phyloP scores from a whole-genome alignment of 495 filamentous ascomycete species.

The Aspergillus baeticus region DNA sequence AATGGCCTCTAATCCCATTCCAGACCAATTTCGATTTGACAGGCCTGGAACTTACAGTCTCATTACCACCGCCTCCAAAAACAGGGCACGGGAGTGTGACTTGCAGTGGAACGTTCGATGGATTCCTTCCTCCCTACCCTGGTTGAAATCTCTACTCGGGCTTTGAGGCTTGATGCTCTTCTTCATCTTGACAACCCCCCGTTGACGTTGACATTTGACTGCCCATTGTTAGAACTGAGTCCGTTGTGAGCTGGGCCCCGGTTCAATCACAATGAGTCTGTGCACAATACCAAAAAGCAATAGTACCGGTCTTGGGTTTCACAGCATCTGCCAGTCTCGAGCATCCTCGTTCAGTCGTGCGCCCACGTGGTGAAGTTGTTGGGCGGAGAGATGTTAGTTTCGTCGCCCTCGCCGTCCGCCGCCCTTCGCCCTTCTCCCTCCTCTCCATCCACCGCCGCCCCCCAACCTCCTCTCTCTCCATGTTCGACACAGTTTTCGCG shows the following conservation, averaged over 20 bases:
- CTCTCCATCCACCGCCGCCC: slow-evolving; percentile 27
- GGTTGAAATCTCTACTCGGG: not conserved
- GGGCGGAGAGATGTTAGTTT: slow-evolving; percentile 48
- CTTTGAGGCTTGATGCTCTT: slow-evolving; percentile 4
- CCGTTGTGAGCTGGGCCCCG: slow-evolving; percentile 15
- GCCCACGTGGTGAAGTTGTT: slow-evolving; percentile 46
- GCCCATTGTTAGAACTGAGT: not conserved
- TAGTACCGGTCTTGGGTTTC: slow-evolving; percentile 25
- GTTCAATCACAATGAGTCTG: slow-evolving; percentile 27
- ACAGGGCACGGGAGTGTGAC: not conserved
- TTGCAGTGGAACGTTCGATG: not conserved
- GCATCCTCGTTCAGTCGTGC: slow-evolving; percentile 40
- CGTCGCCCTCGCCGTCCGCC: slow-evolving; percentile 47
- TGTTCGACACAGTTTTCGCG: slow-evolving; percentile 12
- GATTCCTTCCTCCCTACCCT: not conserved
- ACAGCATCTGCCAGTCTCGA: slow-evolving; percentile 32
- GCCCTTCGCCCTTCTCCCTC: slow-evolving; percentile 34
- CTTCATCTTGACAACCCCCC: slow-evolving; percentile 1
- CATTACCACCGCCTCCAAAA: not conserved
- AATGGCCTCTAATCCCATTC: not conserved
- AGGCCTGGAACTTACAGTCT: not conserved
- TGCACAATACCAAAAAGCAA: slow-evolving; percentile 22
- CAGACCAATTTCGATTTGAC: not conserved
- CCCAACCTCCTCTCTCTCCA: slow-evolving; percentile 24
- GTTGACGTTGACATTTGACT: not conserved